Evolutionary conservation across 2,329 filamentous ascomycete species (phyloP).

Genomic region (Cadophora sp.): DNA sequence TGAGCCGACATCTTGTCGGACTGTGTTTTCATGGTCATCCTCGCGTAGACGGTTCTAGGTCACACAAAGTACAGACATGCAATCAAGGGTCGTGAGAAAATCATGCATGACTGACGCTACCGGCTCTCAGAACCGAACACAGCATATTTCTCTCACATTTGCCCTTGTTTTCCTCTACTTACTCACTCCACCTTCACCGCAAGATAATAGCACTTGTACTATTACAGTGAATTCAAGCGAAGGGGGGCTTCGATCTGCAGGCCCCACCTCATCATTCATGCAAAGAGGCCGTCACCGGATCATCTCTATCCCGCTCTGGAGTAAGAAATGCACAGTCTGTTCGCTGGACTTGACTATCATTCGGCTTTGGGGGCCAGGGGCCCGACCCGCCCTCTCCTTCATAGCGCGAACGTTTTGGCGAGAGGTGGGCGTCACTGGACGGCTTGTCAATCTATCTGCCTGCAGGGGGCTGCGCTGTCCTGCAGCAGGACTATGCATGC

Average conservation of each 20-base stretch:
- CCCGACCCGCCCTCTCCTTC: not conserved
- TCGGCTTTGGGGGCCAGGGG: constrained; percentile 21
- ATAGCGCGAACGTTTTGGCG: constrained; percentile 10
- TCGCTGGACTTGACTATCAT: constrained; percentile 1
- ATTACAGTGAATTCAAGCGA: constrained; percentile 15
- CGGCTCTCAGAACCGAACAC: constrained; percentile 11
- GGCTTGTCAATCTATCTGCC: not conserved
- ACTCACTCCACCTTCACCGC: not conserved
- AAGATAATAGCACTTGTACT: constrained; percentile 14
- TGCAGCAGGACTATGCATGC: constrained; percentile 13
- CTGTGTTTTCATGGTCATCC: not conserved
- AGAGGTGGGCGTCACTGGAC: constrained; percentile 9
- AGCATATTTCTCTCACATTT: constrained; percentile 19
- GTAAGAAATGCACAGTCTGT: not conserved
- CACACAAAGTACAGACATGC: not conserved
- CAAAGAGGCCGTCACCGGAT: constrained; percentile 17
- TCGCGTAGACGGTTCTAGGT: constrained; percentile 10
- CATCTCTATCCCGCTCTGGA: constrained; percentile 16
- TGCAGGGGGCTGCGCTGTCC: constrained; percentile 18
- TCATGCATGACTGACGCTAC: constrained; percentile 8
- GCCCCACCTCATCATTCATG: constrained; percentile 1
- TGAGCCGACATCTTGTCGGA: not conserved
- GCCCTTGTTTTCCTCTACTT: not conserved
- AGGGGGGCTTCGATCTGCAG: not conserved
- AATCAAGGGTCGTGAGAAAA: not conserved